phyloP scores from a whole-genome alignment of 2,329 filamentous ascomycete species.

The Sporothrix variecibatus region DNA sequence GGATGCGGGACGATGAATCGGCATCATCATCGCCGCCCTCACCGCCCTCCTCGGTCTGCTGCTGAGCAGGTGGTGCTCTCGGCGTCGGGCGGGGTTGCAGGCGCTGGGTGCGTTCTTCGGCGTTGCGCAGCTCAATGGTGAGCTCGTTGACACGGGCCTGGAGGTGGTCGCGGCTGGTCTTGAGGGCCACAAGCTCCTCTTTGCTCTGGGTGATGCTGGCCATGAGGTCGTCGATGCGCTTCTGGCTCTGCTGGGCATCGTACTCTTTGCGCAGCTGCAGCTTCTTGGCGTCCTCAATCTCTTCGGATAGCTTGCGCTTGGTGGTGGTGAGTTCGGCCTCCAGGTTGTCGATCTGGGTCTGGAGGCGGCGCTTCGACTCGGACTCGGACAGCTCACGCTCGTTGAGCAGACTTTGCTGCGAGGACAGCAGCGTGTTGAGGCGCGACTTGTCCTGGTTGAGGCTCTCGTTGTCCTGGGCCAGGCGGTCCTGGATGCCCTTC shows the following conservation, averaged over 20 bases:
- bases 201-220: slow-evolving; percentile 75
- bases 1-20: slow-evolving; percentile 55
- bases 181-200: slow-evolving; percentile 81
- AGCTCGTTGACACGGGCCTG: slow-evolving; percentile 88
- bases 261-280: slow-evolving; percentile 82
- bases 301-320: slow-evolving; percentile 81
- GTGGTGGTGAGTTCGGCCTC: slow-evolving; percentile 76
- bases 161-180: slow-evolving; percentile 86
- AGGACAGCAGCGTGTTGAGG: slow-evolving; percentile 78
- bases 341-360: slow-evolving; percentile 73
- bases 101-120: slow-evolving; percentile 81
- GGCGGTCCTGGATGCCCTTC: slow-evolving; percentile 87
- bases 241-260: slow-evolving; percentile 83
- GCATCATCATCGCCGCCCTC: slow-evolving; percentile 47
- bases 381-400: slow-evolving; percentile 84
- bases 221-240: slow-evolving; percentile 89
- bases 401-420: slow-evolving; percentile 86
- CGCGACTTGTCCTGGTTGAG: slow-evolving; percentile 82
- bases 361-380: slow-evolving; percentile 77
- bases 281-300: slow-evolving; percentile 83
- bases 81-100: slow-evolving; percentile 78
- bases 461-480: slow-evolving; percentile 84
- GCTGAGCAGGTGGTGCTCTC: slow-evolving; percentile 49
- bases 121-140: slow-evolving; percentile 81
- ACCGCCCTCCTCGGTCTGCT: slow-evolving; percentile 32